These are phyloP conservation scores for Puccinia coronata DNA, from an alignment of 1,284 basidiomycete species.

Conservation along the genomic window DNA sequence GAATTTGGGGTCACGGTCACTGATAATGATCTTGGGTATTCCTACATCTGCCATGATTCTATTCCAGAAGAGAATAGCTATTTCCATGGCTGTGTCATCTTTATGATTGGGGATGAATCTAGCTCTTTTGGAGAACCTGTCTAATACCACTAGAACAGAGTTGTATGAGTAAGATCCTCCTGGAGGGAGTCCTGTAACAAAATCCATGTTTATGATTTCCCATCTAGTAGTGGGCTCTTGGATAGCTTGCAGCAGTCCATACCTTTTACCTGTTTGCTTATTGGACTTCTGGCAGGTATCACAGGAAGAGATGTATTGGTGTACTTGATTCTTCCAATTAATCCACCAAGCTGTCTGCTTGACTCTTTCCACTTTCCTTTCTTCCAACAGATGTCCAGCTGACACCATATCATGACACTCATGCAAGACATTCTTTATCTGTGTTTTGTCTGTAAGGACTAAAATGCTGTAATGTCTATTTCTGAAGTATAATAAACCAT, in stretches of 20 bases:
- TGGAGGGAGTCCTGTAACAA: too few species aligned
- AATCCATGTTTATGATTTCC: too few species aligned
- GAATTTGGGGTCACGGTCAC: too few species aligned
- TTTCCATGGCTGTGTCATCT: background rate
- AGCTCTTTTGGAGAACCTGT: background rate
- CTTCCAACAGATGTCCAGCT: background rate
- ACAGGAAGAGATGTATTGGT: background rate
- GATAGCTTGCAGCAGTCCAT: too few species aligned
- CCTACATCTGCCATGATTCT: slow-evolving; percentile 53
- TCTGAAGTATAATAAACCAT: slow-evolving; percentile 19
- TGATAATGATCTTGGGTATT: slow-evolving; percentile 56
- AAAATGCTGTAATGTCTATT: background rate
- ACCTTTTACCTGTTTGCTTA: too few species aligned
- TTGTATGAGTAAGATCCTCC: background rate
- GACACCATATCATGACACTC: background rate
- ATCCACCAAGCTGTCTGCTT: slow-evolving; percentile 26
- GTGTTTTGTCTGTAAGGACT: background rate
- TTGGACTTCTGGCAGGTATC: background rate
- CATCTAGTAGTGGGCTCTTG: too few species aligned
- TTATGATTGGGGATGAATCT: background rate
- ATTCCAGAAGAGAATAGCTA: slow-evolving; percentile 21
- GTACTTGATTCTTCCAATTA: background rate
- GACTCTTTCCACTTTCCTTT: slow-evolving; percentile 23
- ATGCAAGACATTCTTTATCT: background rate
- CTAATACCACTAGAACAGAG: slow-evolving; percentile 10